Evolutionary conservation across 2,329 filamentous ascomycete species (phyloP).

Genomic region (Fusarium citri): DNA sequence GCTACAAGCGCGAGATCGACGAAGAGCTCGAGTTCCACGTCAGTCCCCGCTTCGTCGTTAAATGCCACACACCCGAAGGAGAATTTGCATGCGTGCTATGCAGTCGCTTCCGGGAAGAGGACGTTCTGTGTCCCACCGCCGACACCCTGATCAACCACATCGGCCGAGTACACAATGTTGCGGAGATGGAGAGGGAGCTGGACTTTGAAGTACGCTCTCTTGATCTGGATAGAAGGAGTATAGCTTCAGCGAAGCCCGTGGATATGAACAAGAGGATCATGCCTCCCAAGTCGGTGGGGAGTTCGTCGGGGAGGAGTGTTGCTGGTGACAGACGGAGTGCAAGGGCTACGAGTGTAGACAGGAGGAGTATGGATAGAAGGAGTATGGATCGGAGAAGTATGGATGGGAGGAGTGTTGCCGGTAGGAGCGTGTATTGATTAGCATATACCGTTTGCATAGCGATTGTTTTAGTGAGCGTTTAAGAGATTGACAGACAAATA

Average conservation of each 20-base stretch:
- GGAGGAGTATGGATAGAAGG: constrained; percentile 18
- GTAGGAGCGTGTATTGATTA: not conserved
- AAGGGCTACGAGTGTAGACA: constrained; percentile 27
- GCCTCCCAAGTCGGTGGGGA: constrained; percentile 5
- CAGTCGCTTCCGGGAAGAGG: constrained; percentile 34
- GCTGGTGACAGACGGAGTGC: constrained; percentile 4
- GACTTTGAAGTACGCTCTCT: constrained; percentile 35
- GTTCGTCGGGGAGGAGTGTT: not conserved
- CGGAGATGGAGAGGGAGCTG: constrained; percentile 39
- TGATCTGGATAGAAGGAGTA: constrained; percentile 17
- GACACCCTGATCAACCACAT: constrained; percentile 40
- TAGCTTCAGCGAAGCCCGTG: not conserved
- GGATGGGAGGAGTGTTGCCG: not conserved
- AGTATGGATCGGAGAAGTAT: constrained; percentile 12
- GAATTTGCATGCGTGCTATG: constrained; percentile 42
- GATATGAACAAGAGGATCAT: constrained; percentile 21
- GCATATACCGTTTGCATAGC: constrained; percentile 13
- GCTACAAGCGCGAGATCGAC: constrained; percentile 37
- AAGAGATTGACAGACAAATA: not conserved
- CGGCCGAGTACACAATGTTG: constrained; percentile 28
- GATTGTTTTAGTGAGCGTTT: not conserved
- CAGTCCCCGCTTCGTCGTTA: constrained; percentile 41
- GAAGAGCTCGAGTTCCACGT: constrained; percentile 42
- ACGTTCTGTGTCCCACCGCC: constrained; percentile 34
- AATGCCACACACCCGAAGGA: constrained; percentile 42